Conservation (phyloP, 768 basidiomycete species). For the Neoboletus brunneissimus region DNA sequence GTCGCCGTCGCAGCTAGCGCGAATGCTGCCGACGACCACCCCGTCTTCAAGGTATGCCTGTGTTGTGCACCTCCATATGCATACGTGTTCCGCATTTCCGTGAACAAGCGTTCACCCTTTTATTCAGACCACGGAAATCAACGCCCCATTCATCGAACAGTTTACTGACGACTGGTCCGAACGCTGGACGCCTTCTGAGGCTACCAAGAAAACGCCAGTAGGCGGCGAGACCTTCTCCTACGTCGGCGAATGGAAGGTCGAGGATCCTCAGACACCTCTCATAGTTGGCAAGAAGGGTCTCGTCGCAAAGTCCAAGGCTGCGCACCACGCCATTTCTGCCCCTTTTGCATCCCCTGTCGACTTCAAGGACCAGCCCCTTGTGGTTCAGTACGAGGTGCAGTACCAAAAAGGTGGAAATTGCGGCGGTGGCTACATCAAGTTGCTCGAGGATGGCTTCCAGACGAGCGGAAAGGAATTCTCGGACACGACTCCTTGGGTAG, state of each 20-base stretch:
- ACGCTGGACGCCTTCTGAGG: constrained; percentile 95
- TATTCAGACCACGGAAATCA: constrained; percentile 67
- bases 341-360: constrained; percentile 76
- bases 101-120: constrained; percentile 1
- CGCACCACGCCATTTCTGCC: constrained; percentile 97
- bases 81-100: constrained; percentile 3
- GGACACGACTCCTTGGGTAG: constrained; percentile 89
- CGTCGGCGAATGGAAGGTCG: constrained; percentile 96
- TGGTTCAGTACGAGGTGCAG: constrained; percentile 98
- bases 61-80: background rate
- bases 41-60: constrained; percentile 61
- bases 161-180: constrained; percentile 88
- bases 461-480: constrained; percentile 90
- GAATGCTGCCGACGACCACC: constrained; percentile 59
- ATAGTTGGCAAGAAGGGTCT: constrained; percentile 87
- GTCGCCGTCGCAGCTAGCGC: constrained; percentile 65
- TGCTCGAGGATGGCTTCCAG: constrained; percentile 92
- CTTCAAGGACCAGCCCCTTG: constrained; percentile 81
- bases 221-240: constrained; percentile 96
- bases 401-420: constrained; percentile 99
- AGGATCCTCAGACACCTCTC: constrained; percentile 75
- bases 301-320: constrained; percentile 95
- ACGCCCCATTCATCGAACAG: constrained; percentile 93
- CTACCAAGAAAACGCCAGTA: constrained; percentile 96
- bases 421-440: constrained; percentile 98